These are phyloP conservation scores for Rhodosporidiobolus sp. DNA, from an alignment of 768 basidiomycete genomes.

Conservation along the genomic window DNA sequence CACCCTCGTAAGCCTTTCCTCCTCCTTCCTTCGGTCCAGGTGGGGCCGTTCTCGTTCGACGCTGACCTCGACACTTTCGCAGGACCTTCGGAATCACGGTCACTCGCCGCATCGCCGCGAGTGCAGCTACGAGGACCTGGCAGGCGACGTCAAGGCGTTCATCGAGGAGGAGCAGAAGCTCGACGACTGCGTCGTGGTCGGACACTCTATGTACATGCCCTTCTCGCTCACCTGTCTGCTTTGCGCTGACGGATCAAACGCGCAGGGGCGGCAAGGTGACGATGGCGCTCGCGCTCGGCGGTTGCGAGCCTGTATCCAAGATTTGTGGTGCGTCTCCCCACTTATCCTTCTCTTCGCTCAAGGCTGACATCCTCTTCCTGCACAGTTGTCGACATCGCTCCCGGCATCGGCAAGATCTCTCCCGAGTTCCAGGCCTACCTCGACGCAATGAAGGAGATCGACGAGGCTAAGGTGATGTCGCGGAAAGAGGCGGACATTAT, in stretches of 20 bases:
- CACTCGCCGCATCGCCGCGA: conserved; percentile 69
- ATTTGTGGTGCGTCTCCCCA: conserved; percentile 24
- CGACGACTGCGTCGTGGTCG: conserved; percentile 67
- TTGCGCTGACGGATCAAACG: not conserved
- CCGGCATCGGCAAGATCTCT: conserved; percentile 59
- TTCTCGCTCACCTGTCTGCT: not conserved
- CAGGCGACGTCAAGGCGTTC: conserved; percentile 69
- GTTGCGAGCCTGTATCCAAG: conserved; percentile 48
- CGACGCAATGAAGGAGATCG: conserved; percentile 69
- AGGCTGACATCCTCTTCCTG: conserved; percentile 34
- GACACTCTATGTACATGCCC: conserved; percentile 80
- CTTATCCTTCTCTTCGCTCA: conserved; percentile 46
- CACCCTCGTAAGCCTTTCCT: conserved; percentile 56
- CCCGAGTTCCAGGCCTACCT: conserved; percentile 67
- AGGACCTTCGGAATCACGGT: conserved; percentile 91
- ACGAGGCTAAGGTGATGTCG: conserved; percentile 58
- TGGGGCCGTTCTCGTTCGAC: not conserved
- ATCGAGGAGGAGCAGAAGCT: conserved; percentile 53
- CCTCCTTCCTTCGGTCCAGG: not conserved
- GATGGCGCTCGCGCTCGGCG: conserved; percentile 63
- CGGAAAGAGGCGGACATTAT: conserved; percentile 69
- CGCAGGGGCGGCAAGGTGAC: conserved; percentile 56
- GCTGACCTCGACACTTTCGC: not conserved
- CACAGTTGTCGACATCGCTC: conserved; percentile 73
- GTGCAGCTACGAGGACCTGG: conserved; percentile 76